Base-by-base conservation (phyloP, 805 yeast genomes). In the Myxozyma udenii region DNA sequence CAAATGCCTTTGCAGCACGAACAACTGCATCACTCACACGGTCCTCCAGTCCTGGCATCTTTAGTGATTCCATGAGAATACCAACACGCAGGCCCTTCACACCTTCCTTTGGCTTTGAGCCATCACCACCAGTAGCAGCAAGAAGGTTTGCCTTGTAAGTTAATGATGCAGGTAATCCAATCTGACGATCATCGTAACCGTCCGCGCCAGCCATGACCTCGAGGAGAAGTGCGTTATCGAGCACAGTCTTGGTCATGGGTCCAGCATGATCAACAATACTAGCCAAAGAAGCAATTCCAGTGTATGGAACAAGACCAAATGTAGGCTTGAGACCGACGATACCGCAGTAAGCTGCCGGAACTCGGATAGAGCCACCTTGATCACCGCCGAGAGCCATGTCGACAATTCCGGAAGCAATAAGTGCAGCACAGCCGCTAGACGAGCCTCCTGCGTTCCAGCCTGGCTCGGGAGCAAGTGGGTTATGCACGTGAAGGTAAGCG, bases 381-480 rank as follows among this genome's bases (percentile, higher is more conserved):
- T 78, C 83, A n/a, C 76, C 67, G 2, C 80, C 80, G 44, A 76
- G 61, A 4, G 64, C 61, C 57, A 77, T 70, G 44, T 72, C 75
- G n/a, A 73, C 75, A 41, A 71, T 59, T 0, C 71, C 73, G 1
- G 72, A 72, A 3, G 80, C 77, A n/a, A 78, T 78, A 2, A 76
- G 67, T 0, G 79, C 79, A 0, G 78, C 80, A 32, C 77, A 74
- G 1, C 83, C 83, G 4, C 81, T 78, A 24, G 79, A 74, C 9
- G 79, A 74, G 3, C 83, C 83, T 5, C 83, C 81, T 3, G 72
- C 65, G 9, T 71, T 68, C 28, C 58, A 64, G 58, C 62, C 71
- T 28, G 33, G 14, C 14, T 9, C 14, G 54, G 48, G 56, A 30
- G 66, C 67, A 62, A 53, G 64, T 16, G 83, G 82, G 57, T 78